Evolutionary conservation across 495 filamentous ascomycete species (phyloP), one percentile per base, ranked within the genome.

Genomic region (Zalerion maritima): DNA sequence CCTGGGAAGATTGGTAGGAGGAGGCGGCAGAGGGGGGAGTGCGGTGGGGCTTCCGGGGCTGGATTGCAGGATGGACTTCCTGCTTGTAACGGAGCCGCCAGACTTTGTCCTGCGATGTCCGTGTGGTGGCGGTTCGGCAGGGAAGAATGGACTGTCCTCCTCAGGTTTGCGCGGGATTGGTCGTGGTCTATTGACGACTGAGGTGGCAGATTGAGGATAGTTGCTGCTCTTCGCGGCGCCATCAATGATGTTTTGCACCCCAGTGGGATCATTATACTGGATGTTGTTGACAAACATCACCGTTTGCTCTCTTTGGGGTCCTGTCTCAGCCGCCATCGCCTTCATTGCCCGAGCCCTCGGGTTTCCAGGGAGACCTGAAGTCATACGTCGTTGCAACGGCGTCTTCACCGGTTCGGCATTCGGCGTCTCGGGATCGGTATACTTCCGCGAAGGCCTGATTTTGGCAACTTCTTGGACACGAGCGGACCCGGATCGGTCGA

Each of bases 201-300:
- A 52, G 27, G 43, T 33, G 21, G 30, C 36, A 5, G 42, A 54
- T 6, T 42, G 43, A 14, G 37, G 38, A 19, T 23, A 20, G 35
- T 35, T 7, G 35, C 42, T 5, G 38, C 37, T n/a, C 10, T 13
- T 5, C 22, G 25, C 8, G 43, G 53, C 57, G 7, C 40, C 52
- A 21, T 55, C 50, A 22, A 67, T 52, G 36, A 67, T 64, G 12
- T 46, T 47, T 15, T 54, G 49, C 7, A 66, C 62, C 5, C 40
- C 35, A n/a, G 36, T 41, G 0, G 62, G 64, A 32, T 66, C 48
- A 24, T 65, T 46, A 29, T 63, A 66, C 11, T 63, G 51, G 26
- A 67, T 63, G 21, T 61, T 55, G 29, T 67, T 68, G 18, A 70
- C 42, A 24, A 65, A 62, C 55, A 70, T 54, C 12, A 67, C 50